Evolutionary conservation across 257 asterid genomes (phyloP).

Genomic region (Cynanchum wilfordii): DNA sequence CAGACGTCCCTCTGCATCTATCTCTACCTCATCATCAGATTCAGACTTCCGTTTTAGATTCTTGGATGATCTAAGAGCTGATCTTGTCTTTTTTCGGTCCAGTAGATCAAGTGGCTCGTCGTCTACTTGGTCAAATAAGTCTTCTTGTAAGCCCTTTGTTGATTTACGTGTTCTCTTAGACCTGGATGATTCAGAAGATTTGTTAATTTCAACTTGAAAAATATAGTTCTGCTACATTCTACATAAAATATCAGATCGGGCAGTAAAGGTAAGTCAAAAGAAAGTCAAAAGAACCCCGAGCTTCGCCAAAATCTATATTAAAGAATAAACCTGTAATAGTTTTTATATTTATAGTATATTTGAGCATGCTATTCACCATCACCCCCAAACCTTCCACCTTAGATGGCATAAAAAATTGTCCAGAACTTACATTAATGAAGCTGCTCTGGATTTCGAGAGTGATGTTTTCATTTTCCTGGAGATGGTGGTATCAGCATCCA

Average conservation of each 20-base stretch:
- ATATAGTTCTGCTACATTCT: background rate
- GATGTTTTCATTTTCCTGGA: constrained; percentile 47
- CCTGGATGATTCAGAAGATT: constrained; percentile 31
- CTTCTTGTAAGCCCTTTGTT: constrained; percentile 79
- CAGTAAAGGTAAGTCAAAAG: background rate
- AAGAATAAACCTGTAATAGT: background rate
- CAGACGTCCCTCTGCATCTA: constrained; percentile 81
- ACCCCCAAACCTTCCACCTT: background rate
- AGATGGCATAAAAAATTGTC: background rate
- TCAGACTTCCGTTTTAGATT: constrained; percentile 40
- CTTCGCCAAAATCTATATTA: background rate
- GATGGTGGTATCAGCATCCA: constrained; percentile 34
- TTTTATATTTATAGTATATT: background rate
- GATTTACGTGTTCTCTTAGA: constrained; percentile 52
- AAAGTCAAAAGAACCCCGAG: background rate
- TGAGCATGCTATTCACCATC: background rate
- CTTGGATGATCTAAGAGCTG: constrained; percentile 71
- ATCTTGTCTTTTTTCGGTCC: constrained; percentile 65
- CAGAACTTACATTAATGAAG: constrained; percentile 52
- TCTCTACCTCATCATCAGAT: constrained; percentile 72
- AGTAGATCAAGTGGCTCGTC: constrained; percentile 94
- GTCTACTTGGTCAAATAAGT: constrained; percentile 64
- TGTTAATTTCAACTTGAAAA: background rate
- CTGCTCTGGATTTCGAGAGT: constrained; percentile 42
- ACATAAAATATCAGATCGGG: background rate